Evolutionary conservation across 78 protist species (phyloP).

Genomic region (Dictyostelium discoideum): DNA sequence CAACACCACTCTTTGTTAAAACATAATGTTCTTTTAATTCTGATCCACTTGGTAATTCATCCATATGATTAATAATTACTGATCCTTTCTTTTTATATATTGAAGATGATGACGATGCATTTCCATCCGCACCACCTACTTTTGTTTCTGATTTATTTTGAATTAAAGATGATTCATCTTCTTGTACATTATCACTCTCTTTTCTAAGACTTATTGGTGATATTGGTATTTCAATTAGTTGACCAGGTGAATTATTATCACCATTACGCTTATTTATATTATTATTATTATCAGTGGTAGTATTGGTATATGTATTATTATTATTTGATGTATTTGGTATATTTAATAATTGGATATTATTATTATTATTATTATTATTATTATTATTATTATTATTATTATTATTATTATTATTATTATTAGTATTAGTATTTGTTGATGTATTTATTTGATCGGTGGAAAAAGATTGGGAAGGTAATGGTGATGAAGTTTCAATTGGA

Average conservation of each 20-base stretch:
- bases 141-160: neutral
- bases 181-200: neutral
- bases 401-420: too few relatives aligned
- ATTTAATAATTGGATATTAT: neutral
- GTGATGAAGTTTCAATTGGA: neutral
- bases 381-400: too few relatives aligned
- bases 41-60: conserved; percentile 3
- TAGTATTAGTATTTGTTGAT: neutral
- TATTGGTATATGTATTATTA: neutral
- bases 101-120: neutral
- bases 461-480: neutral
- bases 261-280: too few relatives aligned
- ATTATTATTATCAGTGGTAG: neutral
- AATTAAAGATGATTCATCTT: neutral
- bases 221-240: neutral
- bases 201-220: neutral
- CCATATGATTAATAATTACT: neutral
- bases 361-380: too few relatives aligned
- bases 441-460: neutral
- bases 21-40: neutral
- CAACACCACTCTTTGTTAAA: neutral
- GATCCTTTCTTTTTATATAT: neutral
- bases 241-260: neutral
- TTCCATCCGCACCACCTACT: neutral
- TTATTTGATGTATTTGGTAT: neutral